phyloP scores from a whole-genome alignment of 139 green algal genomes.

The Closterium sp. region DNA sequence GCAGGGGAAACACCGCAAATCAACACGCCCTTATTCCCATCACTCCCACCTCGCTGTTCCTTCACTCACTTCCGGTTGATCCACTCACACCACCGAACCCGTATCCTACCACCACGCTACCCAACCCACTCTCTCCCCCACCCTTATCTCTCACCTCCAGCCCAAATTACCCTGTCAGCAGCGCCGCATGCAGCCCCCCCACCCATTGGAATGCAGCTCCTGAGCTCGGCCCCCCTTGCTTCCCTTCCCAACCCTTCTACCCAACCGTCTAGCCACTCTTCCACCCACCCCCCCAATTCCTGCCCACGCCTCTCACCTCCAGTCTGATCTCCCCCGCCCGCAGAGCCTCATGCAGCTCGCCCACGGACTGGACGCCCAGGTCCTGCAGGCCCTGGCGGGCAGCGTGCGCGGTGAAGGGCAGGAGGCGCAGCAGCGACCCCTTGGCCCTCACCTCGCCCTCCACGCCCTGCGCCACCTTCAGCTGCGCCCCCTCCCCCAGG shows the following conservation, averaged over 20 bases:
- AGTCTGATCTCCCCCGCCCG: constrained; percentile 64
- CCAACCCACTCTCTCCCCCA: too few relatives aligned
- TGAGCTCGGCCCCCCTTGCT: not conserved
- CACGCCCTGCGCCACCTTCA: constrained; percentile 96
- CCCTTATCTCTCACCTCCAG: not conserved
- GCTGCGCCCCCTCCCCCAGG: constrained; percentile 79
- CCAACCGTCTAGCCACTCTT: too few relatives aligned
- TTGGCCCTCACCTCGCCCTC: constrained; percentile 92
- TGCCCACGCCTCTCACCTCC: constrained; percentile 6
- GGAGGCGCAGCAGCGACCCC: constrained; percentile 72
- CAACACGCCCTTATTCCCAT: not conserved
- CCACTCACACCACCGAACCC: too few relatives aligned
- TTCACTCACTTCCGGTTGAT: too few relatives aligned
- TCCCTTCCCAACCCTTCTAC: not conserved
- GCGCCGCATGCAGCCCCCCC: constrained; percentile 55
- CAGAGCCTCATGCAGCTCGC: constrained; percentile 60
- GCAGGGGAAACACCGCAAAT: not conserved
- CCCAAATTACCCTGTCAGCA: constrained; percentile 68
- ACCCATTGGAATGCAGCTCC: constrained; percentile 48
- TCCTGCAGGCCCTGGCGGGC: constrained; percentile 93
- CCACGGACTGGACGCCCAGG: constrained; percentile 70
- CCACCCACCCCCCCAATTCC: too few relatives aligned
- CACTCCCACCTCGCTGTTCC: too few relatives aligned
- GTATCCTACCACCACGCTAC: too few relatives aligned
- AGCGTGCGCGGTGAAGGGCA: constrained; percentile 85